phyloP scores from a whole-genome alignment of 495 filamentous ascomycete species.

The Penicillium angulare region DNA sequence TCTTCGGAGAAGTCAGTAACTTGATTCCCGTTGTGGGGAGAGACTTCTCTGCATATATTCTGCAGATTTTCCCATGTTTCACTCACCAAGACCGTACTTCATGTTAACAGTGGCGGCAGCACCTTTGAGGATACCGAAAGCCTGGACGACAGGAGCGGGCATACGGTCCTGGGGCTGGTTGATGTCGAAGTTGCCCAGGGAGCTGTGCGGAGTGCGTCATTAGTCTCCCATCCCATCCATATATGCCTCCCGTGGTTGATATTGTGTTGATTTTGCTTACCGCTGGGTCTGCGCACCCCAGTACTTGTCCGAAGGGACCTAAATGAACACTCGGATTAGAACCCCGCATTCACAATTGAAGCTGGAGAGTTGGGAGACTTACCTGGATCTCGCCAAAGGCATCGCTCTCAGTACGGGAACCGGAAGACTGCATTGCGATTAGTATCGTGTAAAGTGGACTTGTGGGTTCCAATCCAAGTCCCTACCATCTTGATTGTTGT shows the following conservation, averaged over 20 bases:
- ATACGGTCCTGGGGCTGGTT: slow-evolving; percentile 99
- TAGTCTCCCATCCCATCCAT: slow-evolving; percentile 2
- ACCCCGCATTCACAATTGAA: neutral
- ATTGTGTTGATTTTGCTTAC: slow-evolving; percentile 35
- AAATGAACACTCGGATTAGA: slow-evolving; percentile 22
- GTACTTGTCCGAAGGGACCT: slow-evolving; percentile 92
- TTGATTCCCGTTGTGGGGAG: no score
- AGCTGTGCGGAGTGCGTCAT: slow-evolving; percentile 45
- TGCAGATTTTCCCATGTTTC: neutral
- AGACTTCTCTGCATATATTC: neutral
- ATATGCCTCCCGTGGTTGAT: neutral
- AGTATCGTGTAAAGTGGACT: no score
- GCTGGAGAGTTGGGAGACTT: slow-evolving; percentile 3
- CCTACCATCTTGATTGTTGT: slow-evolving; percentile 47
- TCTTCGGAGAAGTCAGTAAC: slow-evolving; percentile 43
- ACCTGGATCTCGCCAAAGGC: slow-evolving; percentile 91
- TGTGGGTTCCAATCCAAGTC: neutral
- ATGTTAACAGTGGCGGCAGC: slow-evolving; percentile 96
- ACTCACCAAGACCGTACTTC: slow-evolving; percentile 87
- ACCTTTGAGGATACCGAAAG: slow-evolving; percentile 97
- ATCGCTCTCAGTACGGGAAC: slow-evolving; percentile 78
- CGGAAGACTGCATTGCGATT: slow-evolving; percentile 31
- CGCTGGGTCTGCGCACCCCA: slow-evolving; percentile 99
- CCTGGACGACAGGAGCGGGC: slow-evolving; percentile 86
- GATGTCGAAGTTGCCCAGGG: slow-evolving; percentile 96